Base-by-base conservation (phyloP, 371 early-diverging fungal species). In the Mortierella sp. region DNA sequence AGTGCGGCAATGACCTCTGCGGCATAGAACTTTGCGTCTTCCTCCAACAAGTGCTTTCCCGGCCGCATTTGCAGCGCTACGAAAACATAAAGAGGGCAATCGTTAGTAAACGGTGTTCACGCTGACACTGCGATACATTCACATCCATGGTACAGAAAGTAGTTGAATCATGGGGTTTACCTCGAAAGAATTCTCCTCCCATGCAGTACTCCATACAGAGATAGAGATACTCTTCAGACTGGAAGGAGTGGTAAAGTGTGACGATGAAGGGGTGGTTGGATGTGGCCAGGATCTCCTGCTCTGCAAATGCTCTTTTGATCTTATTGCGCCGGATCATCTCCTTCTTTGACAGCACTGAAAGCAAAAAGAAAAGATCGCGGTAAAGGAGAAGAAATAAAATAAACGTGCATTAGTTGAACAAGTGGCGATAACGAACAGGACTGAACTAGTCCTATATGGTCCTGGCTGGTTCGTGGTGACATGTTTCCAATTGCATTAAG, bases 201-300 rank as follows among this genome's bases (percentile, higher is more conserved):
- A 94, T 91, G 80, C 99, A 98, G 89, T 98, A 99, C 77, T 99
- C 99, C 97, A 99, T 98, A 68, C 98, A 94, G 79, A 99, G 94
- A 85, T 97, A 99, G 37, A 99, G 87, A 71, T 98, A 93, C 58
- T 96, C 95, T 77, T 96, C 94, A 73, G 96, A 96, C 86, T 99
- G 98, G 86, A 99, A 99, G 22, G 95, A 95, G 87, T 97, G 97
- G 86, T 97, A 97, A 64, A 99, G 89, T 40, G 99, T 96, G 24
- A 99, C 97, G 79, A 99, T 96, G 88, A 99, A 99, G 11, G 99
- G 98, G 80, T 97, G 97, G 87, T 98, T 97, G 63, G 96, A 91
- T 6, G 92, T 93, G 55, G 95, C 93, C 77, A 98, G 83, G 75
- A 98, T 97, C 82, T 97, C 98, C 85, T 98, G 98, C 86, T 98